phyloP scores from a whole-genome alignment of 2,329 filamentous ascomycete species.

The Aspergillus hiratsukae region DNA sequence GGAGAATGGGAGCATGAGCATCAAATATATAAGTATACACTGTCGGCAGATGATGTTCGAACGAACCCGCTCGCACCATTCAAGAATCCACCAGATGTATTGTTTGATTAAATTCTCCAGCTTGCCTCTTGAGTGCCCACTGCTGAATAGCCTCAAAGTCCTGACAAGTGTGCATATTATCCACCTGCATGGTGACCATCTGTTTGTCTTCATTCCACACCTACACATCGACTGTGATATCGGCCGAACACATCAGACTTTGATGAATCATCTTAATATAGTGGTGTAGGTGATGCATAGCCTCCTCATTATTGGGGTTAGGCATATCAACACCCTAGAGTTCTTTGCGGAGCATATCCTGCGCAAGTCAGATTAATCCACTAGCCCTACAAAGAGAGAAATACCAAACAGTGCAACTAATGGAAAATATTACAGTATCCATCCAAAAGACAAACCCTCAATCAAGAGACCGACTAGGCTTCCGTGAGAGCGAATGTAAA shows the following conservation, averaged over 20 bases:
- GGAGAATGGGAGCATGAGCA: too few relatives aligned
- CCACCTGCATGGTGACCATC: neutral
- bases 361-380: neutral
- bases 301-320: neutral
- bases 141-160: constrained; percentile 13
- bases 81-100: neutral
- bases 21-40: too few relatives aligned
- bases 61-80: neutral
- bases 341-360: neutral
- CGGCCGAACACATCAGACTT: constrained; percentile 15
- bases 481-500: too few relatives aligned
- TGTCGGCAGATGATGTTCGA: too few relatives aligned
- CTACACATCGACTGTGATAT: constrained; percentile 7
- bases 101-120: neutral
- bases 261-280: constrained; percentile 13
- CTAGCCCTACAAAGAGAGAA: neutral
- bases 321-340: neutral
- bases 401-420: constrained; percentile 23
- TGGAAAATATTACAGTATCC: constrained; percentile 14
- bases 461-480: too few relatives aligned
- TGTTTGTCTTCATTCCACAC: constrained; percentile 2
- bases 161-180: constrained; percentile 11
- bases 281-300: constrained; percentile 14
- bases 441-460: too few relatives aligned
- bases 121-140: constrained; percentile 3